Conservation (phyloP, 192 early-diverging fungal genomes). For the Linnemannia exigua region DNA sequence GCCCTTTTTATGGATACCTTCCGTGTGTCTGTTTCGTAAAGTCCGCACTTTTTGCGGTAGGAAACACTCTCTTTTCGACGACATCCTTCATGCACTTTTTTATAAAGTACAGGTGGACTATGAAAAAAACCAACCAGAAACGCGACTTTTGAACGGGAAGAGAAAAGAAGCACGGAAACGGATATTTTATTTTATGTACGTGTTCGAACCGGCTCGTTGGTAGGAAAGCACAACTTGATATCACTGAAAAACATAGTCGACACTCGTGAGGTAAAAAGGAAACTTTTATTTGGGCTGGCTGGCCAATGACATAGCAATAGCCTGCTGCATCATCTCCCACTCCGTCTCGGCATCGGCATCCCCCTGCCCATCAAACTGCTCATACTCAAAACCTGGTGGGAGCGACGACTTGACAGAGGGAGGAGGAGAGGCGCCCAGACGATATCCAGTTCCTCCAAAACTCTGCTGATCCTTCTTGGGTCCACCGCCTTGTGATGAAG, state of each 20-base stretch:
- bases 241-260: too few species aligned
- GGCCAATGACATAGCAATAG: conserved; percentile 39
- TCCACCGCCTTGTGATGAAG: neutral
- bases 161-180: too few species aligned
- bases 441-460: conserved; percentile 50
- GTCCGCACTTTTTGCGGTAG: conserved; percentile 2
- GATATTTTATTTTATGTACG: too few species aligned
- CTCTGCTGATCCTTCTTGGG: conserved; percentile 4
- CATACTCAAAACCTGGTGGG: conserved; percentile 18
- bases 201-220: too few species aligned
- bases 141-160: too few species aligned
- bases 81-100: neutral
- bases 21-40: neutral
- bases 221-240: too few species aligned
- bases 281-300: neutral
- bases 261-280: neutral
- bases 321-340: conserved; percentile 46
- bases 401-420: neutral
- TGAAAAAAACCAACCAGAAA: too few species aligned
- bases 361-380: conserved; percentile 1
- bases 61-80: neutral
- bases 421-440: conserved; percentile 22
- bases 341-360: conserved; percentile 35
- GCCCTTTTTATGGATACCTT: neutral
- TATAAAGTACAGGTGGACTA: neutral